A percentile compares a stretch with the other conserved stretches of the same genome.
These are phyloP conservation scores for Fusarium brachygibbosum DNA, from an alignment of 2,329 filamentous ascomycete species.

Conservation along the genomic window DNA sequence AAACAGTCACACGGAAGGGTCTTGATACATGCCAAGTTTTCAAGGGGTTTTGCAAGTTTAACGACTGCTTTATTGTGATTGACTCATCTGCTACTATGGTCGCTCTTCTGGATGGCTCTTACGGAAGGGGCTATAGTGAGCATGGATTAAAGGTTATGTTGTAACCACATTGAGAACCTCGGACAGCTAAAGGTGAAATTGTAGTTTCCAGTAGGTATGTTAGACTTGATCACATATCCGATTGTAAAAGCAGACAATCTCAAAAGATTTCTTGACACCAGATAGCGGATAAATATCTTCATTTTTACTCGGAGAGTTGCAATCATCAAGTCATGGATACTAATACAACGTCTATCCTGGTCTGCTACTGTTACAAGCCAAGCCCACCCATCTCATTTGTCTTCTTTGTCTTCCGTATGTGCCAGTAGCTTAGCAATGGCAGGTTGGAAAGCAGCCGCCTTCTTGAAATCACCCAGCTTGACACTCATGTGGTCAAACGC, in stretches of 20 bases:
- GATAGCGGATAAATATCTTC: background rate
- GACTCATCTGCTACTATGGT: too few relatives aligned
- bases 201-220: too few relatives aligned
- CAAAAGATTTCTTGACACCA: background rate
- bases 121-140: too few relatives aligned
- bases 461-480: slow-evolving; percentile 76
- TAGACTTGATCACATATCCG: background rate
- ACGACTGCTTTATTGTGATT: background rate
- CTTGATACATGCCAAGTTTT: background rate
- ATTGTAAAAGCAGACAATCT: background rate
- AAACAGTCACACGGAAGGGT: background rate
- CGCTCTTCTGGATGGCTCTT: too few relatives aligned
- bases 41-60: background rate
- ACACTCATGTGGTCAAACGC: slow-evolving; percentile 86
- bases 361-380: background rate
- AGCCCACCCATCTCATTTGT: background rate
- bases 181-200: too few relatives aligned
- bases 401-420: slow-evolving; percentile 26
- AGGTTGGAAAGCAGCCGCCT: slow-evolving; percentile 63
- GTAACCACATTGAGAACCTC: too few relatives aligned
- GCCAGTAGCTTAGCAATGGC: slow-evolving; percentile 43
- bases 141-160: too few relatives aligned
- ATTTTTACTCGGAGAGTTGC: background rate
- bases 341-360: background rate
- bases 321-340: background rate